These are phyloP conservation scores for Penicillium ochrochloron DNA, from an alignment of 495 filamentous ascomycete genomes.

Conservation along the genomic window DNA sequence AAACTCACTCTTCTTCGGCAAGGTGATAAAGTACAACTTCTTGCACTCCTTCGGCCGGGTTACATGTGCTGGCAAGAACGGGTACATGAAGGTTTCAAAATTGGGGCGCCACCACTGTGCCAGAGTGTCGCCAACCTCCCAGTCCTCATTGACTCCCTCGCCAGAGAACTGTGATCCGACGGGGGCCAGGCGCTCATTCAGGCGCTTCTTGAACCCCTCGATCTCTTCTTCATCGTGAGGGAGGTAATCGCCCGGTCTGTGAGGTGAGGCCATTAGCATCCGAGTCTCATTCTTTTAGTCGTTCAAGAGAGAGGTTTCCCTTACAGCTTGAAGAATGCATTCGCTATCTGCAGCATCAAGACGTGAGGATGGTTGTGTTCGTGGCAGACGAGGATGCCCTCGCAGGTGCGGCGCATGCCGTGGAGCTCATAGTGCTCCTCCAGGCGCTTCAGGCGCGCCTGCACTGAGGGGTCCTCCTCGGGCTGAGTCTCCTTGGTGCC, in stretches of 20 bases:
- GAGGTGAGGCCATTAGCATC: conserved; percentile 9
- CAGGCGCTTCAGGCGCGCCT: conserved; percentile 87
- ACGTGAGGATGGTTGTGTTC: conserved; percentile 99
- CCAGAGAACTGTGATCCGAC: conserved; percentile 86
- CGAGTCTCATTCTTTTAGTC: background rate
- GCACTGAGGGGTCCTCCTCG: conserved; percentile 94
- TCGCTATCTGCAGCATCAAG: conserved; percentile 97
- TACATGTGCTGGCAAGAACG: conserved; percentile 92
- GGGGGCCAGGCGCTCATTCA: conserved; percentile 91
- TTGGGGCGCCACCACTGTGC: conserved; percentile 99
- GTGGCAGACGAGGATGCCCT: conserved; percentile 95
- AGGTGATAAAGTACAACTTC: conserved; percentile 95
- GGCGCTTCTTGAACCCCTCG: conserved; percentile 85
- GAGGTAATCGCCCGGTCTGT: conserved; percentile 92
- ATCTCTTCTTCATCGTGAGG: conserved; percentile 87
- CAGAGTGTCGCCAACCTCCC: conserved; percentile 91
- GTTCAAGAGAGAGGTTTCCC: background rate
- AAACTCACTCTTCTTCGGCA: conserved; percentile 84
- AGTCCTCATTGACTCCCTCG: conserved; percentile 84
- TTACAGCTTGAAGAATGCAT: conserved; percentile 96
- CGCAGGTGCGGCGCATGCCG: conserved; percentile 96
- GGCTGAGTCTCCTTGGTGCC: conserved; percentile 97
- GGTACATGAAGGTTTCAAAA: conserved; percentile 99
- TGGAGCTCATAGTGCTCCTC: conserved; percentile 91
- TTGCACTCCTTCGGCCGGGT: conserved; percentile 98